Evolutionary conservation across 345 rosid species (phyloP).

Genomic region (Eucalyptus regnans): DNA sequence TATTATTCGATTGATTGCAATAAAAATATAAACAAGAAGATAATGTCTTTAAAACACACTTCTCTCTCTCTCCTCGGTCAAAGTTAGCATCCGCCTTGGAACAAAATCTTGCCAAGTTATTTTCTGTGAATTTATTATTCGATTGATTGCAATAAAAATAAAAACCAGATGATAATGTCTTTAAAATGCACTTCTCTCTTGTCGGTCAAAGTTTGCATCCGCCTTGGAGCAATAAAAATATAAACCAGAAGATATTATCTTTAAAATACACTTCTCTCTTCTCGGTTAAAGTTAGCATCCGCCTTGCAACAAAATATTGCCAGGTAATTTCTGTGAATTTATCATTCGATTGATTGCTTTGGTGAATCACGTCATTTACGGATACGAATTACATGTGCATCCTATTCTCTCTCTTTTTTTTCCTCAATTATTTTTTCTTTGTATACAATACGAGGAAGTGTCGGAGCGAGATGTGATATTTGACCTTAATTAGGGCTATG

Average conservation of each 20-base stretch:
- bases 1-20: background rate
- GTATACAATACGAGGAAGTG: background rate
- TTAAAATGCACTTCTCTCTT: no score
- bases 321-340: background rate
- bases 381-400: background rate
- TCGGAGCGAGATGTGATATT: background rate
- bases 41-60: background rate
- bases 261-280: no score
- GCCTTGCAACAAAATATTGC: background rate
- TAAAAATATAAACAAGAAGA: background rate
- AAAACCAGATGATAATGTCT: no score
- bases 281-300: background rate
- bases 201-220: no score
- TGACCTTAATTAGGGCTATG: no score
- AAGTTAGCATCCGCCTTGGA: no score
- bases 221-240: no score
- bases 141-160: no score
- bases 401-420: background rate
- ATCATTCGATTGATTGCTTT: background rate
- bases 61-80: no score
- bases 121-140: no score
- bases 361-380: background rate
- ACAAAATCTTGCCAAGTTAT: no score
- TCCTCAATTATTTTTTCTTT: no score
- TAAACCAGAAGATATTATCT: background rate